Conservation (phyloP, 2,329 filamentous ascomycete genomes). For the Aspergillus sp. region DNA sequence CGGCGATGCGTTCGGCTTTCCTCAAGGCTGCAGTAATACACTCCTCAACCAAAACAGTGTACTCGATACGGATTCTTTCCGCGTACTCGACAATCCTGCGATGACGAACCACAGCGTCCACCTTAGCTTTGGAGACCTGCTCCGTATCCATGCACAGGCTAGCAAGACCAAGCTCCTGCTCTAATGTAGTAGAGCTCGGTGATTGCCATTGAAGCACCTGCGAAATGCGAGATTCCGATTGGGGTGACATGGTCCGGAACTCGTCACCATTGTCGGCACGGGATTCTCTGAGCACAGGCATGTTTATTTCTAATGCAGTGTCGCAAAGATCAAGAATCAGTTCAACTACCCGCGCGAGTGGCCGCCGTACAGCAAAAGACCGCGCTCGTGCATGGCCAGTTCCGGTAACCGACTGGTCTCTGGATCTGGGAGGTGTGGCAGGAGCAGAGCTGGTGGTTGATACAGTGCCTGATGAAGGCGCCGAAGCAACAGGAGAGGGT, state of each 20-base stretch:
- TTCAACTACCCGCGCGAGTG: slow-evolving; percentile 91
- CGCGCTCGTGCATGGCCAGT: slow-evolving; percentile 79
- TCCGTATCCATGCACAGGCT: slow-evolving; percentile 90
- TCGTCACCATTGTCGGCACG: slow-evolving; percentile 69
- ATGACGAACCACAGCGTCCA: slow-evolving; percentile 90
- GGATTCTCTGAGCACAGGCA: slow-evolving; percentile 87
- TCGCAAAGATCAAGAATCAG: slow-evolving; percentile 93
- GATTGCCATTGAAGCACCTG: slow-evolving; percentile 98
- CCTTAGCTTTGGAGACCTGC: slow-evolving; percentile 80
- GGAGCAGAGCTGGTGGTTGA: slow-evolving; percentile 73
- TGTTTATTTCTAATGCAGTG: slow-evolving; percentile 92
- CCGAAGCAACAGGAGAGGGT: slow-evolving; percentile 67
- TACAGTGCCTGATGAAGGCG: slow-evolving; percentile 72
- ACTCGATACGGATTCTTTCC: slow-evolving; percentile 92
- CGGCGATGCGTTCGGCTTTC: slow-evolving; percentile 86
- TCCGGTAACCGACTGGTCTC: slow-evolving; percentile 67
- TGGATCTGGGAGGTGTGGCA: slow-evolving; percentile 67
- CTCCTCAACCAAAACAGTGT: slow-evolving; percentile 88
- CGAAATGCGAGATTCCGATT: slow-evolving; percentile 91
- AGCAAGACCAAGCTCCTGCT: slow-evolving; percentile 89
- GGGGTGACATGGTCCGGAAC: slow-evolving; percentile 89
- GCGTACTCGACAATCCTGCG: slow-evolving; percentile 93
- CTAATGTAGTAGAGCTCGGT: slow-evolving; percentile 84
- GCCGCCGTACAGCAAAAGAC: slow-evolving; percentile 89
- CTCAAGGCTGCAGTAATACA: slow-evolving; percentile 91